A percentile compares a stretch with the other conserved stretches of the same genome.
phyloP scores from a whole-genome alignment of 1,284 basidiomycete species.

The Sphaerobolus stellatus region DNA sequence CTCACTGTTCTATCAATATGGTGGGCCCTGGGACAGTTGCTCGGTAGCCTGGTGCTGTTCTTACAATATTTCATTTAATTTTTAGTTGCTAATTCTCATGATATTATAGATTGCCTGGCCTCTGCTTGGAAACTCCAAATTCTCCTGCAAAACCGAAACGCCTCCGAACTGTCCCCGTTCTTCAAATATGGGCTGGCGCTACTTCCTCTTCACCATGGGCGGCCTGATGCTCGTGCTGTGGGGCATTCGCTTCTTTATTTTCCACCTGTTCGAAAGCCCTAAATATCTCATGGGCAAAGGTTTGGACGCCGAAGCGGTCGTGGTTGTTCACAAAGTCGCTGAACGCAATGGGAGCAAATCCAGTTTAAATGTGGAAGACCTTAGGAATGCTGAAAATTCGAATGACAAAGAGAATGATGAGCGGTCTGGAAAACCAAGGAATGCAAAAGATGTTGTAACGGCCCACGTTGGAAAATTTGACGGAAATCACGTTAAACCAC shows the following conservation, averaged over 20 bases:
- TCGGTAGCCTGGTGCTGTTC: too few relatives aligned
- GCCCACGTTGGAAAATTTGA: conserved; percentile 48
- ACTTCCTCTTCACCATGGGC: conserved; percentile 62
- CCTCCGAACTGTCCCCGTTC: conserved; percentile 41
- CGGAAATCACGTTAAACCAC: conserved; percentile 45
- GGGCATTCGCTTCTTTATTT: conserved; percentile 68
- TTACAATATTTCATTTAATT: too few relatives aligned
- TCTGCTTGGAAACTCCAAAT: conserved; percentile 62
- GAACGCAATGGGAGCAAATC: conserved; percentile 58
- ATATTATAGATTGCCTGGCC: too few relatives aligned
- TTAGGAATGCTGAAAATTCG: conserved; percentile 36
- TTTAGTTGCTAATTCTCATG: too few relatives aligned
- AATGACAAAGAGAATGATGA: conserved; percentile 16
- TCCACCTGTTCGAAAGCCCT: conserved; percentile 73
- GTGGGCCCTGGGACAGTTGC: too few relatives aligned
- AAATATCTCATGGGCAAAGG: conserved; percentile 76
- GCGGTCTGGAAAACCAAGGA: conserved; percentile 40
- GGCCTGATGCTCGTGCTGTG: conserved; percentile 64
- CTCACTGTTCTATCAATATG: too few relatives aligned
- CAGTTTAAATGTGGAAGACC: conserved; percentile 48
- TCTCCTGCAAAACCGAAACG: conserved; percentile 35
- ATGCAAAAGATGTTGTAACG: conserved; percentile 41
- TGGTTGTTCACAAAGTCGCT: conserved; percentile 67
- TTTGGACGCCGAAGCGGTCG: conserved; percentile 68
- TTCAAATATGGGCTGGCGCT: conserved; percentile 74